A percentile compares a stretch with the other conserved stretches of the same genome.
Conservation (phyloP, 352 stramenopile species). For the Phytophthora palmivora region DNA sequence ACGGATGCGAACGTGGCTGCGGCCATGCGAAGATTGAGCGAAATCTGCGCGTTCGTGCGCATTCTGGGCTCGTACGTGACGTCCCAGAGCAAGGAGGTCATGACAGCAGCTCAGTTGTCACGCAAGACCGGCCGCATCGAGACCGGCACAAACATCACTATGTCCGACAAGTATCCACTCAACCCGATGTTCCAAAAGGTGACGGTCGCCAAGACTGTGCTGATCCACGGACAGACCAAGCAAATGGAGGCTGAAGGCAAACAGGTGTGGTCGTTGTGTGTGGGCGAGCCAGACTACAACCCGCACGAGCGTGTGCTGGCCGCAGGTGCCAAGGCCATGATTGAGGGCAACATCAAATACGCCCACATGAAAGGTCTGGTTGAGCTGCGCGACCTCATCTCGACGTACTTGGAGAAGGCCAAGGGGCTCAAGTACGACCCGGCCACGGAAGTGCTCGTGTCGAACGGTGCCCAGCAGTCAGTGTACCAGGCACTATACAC, state of each 20-base stretch:
- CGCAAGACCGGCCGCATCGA: slow-evolving; percentile 25
- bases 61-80: slow-evolving; percentile 87
- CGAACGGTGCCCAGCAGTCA: slow-evolving; percentile 96
- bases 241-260: slow-evolving; percentile 95
- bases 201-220: slow-evolving; percentile 89
- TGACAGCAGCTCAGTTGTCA: slow-evolving; percentile 18
- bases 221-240: slow-evolving; percentile 96
- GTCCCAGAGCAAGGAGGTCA: slow-evolving; percentile 23
- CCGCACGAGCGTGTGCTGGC: slow-evolving; percentile 90
- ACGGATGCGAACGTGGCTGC: slow-evolving; percentile 72
- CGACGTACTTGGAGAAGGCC: slow-evolving; percentile 84
- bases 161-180: slow-evolving; percentile 68
- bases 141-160: slow-evolving; percentile 38
- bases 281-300: slow-evolving; percentile 96
- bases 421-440: slow-evolving; percentile 93
- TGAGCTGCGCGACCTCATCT: slow-evolving; percentile 91
- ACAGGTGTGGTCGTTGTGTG: slow-evolving; percentile 92
- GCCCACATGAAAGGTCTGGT: slow-evolving; percentile 93
- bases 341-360: slow-evolving; percentile 92
- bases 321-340: slow-evolving; percentile 75
- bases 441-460: slow-evolving; percentile 93
- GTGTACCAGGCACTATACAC: slow-evolving; percentile 94
- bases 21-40: slow-evolving; percentile 81
- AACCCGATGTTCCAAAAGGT: slow-evolving; percentile 89
- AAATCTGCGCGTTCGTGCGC: slow-evolving; percentile 86